Evolutionary conservation across 2,329 filamentous ascomycete genomes (phyloP), one percentile per base, ranked within the genome.

Genomic region (Paecilomyces sp.): DNA sequence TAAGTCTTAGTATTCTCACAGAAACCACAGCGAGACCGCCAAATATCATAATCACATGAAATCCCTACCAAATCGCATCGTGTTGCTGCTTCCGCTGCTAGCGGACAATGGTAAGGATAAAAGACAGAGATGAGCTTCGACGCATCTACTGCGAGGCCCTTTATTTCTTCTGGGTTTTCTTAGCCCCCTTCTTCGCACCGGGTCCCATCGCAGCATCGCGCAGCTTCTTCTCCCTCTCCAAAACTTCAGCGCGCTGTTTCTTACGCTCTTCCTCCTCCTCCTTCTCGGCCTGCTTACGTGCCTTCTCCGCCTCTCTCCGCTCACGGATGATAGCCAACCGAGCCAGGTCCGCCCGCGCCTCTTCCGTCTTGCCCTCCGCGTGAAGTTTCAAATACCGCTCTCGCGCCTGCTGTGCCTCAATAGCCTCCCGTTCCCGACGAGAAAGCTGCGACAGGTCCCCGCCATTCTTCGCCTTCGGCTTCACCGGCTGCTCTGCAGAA

Each of bases 351-450:
- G 90, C 88, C 74, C 91, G 89, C 55, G 93, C 92, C 82, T 97
- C 90, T 62, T 99, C 94, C 53, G 94, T 97, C 86, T 97, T 97
- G 70, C 93, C 93, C 71, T 92, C 89, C 60, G 92, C 90, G 70
- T 97, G 93, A 68, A 97, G 76, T 78, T 95, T 96, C 81, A 91
- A 85, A 72, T 96, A 97, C 66, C 87, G 84, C 80, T 96, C 92
- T 75, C 92, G 92, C 31, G 91, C 91, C 73, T 93, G 89, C 63
- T 89, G 88, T 1, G 92, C 92, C 78, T 96, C 89, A 34, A 94
- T 71, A 2, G 92, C 90, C 79, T 97, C 88, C 22, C 87, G 79
- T 79, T 90, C 88, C 31, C 86, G 82, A 56, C 88, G 81, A 41
- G 84, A 87, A 54, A 90, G 76, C 71, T 89, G 84, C 25, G 76